phyloP scores from a whole-genome alignment of 805 yeast species.

The Starmerella bacillaris region DNA sequence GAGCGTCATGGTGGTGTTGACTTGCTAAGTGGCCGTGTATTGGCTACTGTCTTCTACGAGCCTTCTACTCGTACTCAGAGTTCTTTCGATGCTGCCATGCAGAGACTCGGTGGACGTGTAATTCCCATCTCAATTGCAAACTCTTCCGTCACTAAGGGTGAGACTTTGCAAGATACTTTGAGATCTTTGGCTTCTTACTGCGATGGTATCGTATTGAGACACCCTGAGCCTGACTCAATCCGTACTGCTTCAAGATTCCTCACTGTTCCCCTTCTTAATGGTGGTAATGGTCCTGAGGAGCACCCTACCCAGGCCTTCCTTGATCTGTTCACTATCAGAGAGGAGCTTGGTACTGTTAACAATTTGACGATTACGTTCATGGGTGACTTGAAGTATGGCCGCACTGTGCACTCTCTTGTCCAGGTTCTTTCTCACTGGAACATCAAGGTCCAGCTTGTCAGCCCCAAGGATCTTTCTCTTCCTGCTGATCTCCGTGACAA shows the following conservation, averaged over 20 bases:
- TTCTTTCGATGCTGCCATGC: constrained; percentile 98
- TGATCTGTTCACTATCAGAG: constrained; percentile 94
- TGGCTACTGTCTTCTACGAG: constrained; percentile 92
- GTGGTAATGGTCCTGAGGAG: constrained; percentile 95
- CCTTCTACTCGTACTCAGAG: constrained; percentile 95
- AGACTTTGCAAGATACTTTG: constrained; percentile 89
- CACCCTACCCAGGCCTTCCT: constrained; percentile 98
- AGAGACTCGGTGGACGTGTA: constrained; percentile 95
- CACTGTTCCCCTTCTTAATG: constrained; percentile 91
- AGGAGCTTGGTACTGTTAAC: constrained; percentile 94
- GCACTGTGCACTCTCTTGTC: constrained; percentile 95
- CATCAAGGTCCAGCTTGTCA: constrained; percentile 77
- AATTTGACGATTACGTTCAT: constrained; percentile 95
- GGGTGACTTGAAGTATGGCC: constrained; percentile 97
- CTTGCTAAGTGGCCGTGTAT: constrained; percentile 69
- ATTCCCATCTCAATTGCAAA: constrained; percentile 67
- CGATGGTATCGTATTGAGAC: constrained; percentile 94
- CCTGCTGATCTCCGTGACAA: constrained; percentile 58
- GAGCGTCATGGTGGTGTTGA: constrained; percentile 92
- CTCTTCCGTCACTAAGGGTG: constrained; percentile 97
- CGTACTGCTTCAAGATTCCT: constrained; percentile 90
- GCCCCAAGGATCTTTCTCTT: constrained; percentile 73
- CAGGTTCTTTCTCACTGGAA: constrained; percentile 80
- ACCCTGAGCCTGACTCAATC: constrained; percentile 82
- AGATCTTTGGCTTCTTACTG: constrained; percentile 89